phyloP scores from a whole-genome alignment of 1,139 yeast genomes.

The Geotrichum macrosporum region DNA sequence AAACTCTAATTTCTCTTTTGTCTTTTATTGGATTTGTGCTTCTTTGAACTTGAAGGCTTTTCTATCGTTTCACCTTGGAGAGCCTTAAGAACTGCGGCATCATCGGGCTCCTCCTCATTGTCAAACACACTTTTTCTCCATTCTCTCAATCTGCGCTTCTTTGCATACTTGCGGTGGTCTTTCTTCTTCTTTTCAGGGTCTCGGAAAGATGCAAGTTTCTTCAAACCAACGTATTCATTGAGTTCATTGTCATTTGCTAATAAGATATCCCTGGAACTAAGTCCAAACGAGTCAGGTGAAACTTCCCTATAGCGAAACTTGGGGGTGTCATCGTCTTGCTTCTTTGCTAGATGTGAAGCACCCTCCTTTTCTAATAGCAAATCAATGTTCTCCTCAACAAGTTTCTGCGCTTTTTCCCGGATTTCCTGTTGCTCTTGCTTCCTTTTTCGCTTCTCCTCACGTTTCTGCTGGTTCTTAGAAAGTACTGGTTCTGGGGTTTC shows the following conservation, averaged over 20 bases:
- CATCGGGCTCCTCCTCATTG: slow-evolving; percentile 55
- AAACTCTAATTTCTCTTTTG: slow-evolving; percentile 15
- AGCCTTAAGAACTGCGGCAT: slow-evolving; percentile 26
- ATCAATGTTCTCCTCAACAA: slow-evolving; percentile 55
- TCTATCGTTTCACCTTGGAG: slow-evolving; percentile 10
- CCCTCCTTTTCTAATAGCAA: slow-evolving; percentile 34
- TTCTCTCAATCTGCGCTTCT: slow-evolving; percentile 74
- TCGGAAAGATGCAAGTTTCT: slow-evolving; percentile 91
- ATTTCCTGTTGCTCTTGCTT: slow-evolving; percentile 61
- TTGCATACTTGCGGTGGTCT: slow-evolving; percentile 80
- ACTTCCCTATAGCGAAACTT: slow-evolving; percentile 87
- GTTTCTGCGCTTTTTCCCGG: slow-evolving; percentile 63
- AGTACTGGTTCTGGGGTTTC: slow-evolving; percentile 26
- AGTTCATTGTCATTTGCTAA: slow-evolving; percentile 84
- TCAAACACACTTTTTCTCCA: slow-evolving; percentile 86
- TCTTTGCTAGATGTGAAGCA: slow-evolving; percentile 21
- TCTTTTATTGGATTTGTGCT: slow-evolving; percentile 13
- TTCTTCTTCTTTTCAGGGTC: slow-evolving; percentile 65
- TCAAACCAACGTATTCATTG: slow-evolving; percentile 79
- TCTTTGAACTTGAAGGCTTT: slow-evolving; percentile 1
- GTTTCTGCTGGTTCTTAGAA: slow-evolving; percentile 32
- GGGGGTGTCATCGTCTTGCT: slow-evolving; percentile 50
- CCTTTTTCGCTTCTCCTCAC: slow-evolving; percentile 51
- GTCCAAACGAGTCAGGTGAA: slow-evolving; percentile 89
- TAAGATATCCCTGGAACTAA: slow-evolving; percentile 79